Evolutionary conservation across 495 filamentous ascomycete species (phyloP).

Genomic region (Xylaria castorea): DNA sequence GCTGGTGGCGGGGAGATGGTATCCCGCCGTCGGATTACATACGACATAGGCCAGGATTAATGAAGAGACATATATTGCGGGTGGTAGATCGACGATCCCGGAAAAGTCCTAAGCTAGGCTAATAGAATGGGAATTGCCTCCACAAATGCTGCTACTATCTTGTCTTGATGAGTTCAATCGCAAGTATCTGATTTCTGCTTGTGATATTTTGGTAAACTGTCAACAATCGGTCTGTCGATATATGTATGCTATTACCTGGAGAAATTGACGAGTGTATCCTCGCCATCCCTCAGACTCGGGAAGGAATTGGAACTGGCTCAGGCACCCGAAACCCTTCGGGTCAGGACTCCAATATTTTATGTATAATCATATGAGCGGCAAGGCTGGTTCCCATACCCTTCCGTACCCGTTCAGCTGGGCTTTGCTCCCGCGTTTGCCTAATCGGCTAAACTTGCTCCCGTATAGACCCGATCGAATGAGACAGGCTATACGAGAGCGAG

Average conservation of each 20-base stretch:
- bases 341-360: too few relatives aligned
- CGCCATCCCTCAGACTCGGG: neutral
- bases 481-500: too few relatives aligned
- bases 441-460: too few relatives aligned
- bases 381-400: too few relatives aligned
- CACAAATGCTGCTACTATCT: neutral
- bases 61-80: neutral
- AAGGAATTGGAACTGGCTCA: neutral
- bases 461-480: too few relatives aligned
- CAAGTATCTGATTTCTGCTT: neutral
- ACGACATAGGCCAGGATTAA: neutral
- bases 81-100: neutral
- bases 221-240: neutral
- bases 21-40: neutral
- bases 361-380: too few relatives aligned
- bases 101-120: neutral
- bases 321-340: too few relatives aligned
- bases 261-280: neutral
- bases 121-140: conserved; percentile 1
- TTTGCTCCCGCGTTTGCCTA: too few relatives aligned
- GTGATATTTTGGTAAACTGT: neutral
- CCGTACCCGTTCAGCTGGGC: too few relatives aligned
- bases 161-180: neutral
- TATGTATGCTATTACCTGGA: neutral
- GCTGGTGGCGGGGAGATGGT: neutral